Base-by-base conservation (phyloP, 768 basidiomycete genomes). In the Stropharia rugosoannulata region DNA sequence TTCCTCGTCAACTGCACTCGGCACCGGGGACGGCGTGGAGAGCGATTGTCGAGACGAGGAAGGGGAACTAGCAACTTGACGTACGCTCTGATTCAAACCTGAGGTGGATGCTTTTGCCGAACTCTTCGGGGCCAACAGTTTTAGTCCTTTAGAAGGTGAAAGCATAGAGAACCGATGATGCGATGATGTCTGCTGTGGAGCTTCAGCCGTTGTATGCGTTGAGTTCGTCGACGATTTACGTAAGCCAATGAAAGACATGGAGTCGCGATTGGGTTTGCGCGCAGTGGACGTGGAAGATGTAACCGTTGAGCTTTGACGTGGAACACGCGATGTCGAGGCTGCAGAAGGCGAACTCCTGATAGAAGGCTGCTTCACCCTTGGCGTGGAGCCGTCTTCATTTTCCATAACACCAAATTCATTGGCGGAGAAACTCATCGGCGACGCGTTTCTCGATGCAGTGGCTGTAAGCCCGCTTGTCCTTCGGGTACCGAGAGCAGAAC, bases 321-420 rank as follows among this genome's bases (percentile, higher is more conserved):
- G 83, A 27, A 80, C 83, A 47, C 84, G 83, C 41, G 89, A 84
- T 7, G 75, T 74, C 13, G 84, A 75, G 38, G 59, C 37, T 2
- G 61, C 29, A 3, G 61, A 80, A 3, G 91, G 90, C 22, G 91
- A 93, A 37, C 71, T 75, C 19, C 89, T 81, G 19, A 80, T 67
- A n/a, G 87, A 82, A 42, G 80, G 72, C 45, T 85, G 86, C 55
- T 80, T 80, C 7, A 77, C 68, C 58, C 83, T 85, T 15, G 74
- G 71, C 36, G 73, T 75, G 48, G 79, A 73, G 5, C 67, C 67
- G 57, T 86, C 85, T 5, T 78, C 75, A 59, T 75, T 77, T 58
- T 93, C 90, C 51, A 93, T 75, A 15, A 95, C 84, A 32, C 93
- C 92, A 65, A 94, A 94, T 68, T 94, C 93, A 62, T 85, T 89